These are phyloP conservation scores for Insectozyma bohioensis DNA, from an alignment of 1,139 yeast species.

Conservation along the genomic window DNA sequence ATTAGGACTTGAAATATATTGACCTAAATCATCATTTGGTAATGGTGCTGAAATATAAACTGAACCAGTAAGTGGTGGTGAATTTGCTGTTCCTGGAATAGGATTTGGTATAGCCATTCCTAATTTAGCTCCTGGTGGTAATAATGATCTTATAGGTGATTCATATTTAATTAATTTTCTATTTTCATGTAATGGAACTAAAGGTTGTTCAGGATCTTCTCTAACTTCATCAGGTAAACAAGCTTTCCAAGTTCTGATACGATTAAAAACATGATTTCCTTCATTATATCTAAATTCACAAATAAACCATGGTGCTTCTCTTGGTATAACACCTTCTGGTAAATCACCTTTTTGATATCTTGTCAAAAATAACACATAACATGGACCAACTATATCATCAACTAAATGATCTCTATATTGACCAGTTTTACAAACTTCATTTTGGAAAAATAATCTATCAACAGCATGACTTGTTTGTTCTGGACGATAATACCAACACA, in stretches of 20 bases:
- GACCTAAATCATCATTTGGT: slow-evolving; percentile 77
- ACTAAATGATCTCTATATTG: slow-evolving; percentile 93
- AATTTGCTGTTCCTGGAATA: slow-evolving; percentile 65
- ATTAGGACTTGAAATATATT: slow-evolving; percentile 55
- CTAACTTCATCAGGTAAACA: slow-evolving; percentile 97
- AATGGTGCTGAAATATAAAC: slow-evolving; percentile 77
- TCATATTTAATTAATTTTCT: slow-evolving; percentile 73
- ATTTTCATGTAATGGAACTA: slow-evolving; percentile 48
- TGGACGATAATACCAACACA: slow-evolving; percentile 97
- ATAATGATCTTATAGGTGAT: slow-evolving; percentile 77
- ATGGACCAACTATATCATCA: slow-evolving; percentile 86
- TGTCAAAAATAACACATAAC: slow-evolving; percentile 92
- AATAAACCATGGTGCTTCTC: slow-evolving; percentile 81
- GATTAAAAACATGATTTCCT: slow-evolving; percentile 82
- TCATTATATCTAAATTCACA: slow-evolving; percentile 96
- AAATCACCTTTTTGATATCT: slow-evolving; percentile 95
- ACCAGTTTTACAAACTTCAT: slow-evolving; percentile 95
- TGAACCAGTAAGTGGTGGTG: slow-evolving; percentile 92
- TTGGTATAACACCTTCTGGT: slow-evolving; percentile 59
- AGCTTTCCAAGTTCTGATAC: slow-evolving; percentile 97
- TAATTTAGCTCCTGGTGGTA: slow-evolving; percentile 71
- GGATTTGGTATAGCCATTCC: slow-evolving; percentile 83
- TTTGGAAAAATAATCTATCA: slow-evolving; percentile 84
- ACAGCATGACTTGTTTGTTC: slow-evolving; percentile 95
- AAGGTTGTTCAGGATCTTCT: slow-evolving; percentile 81